These are phyloP conservation scores for Diospyros kaki DNA, from an alignment of 148 eudicot genomes.

Conservation along the genomic window DNA sequence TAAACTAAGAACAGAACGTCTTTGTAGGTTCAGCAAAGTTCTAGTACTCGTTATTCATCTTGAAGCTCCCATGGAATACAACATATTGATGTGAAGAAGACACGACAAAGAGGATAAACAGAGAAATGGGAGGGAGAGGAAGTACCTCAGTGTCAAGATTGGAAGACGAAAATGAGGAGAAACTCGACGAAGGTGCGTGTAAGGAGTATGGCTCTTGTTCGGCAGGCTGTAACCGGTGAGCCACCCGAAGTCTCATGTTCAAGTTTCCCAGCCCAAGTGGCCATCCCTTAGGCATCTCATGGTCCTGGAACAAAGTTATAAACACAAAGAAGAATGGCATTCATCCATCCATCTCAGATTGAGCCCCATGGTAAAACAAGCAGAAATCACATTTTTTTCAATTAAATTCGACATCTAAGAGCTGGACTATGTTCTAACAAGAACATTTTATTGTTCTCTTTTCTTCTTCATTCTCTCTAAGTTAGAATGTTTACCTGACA, in stretches of 20 bases:
- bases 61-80: neutral
- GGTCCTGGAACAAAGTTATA: slow-evolving; percentile 15
- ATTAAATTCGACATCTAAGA: neutral
- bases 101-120: neutral
- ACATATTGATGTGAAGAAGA: neutral
- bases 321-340: neutral
- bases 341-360: neutral
- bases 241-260: slow-evolving; percentile 34
- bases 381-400: neutral
- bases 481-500: too few species aligned
- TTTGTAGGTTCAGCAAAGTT: too few species aligned
- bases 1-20: too few species aligned
- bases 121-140: neutral
- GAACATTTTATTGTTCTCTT: too few species aligned
- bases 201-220: slow-evolving; percentile 11
- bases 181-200: slow-evolving; percentile 34
- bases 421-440: too few species aligned
- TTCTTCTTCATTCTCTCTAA: too few species aligned
- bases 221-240: slow-evolving; percentile 15
- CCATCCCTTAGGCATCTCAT: slow-evolving; percentile 41
- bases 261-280: slow-evolving; percentile 62
- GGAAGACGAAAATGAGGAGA: slow-evolving; percentile 64
- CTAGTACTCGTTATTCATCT: neutral
- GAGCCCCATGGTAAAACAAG: neutral
- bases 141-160: slow-evolving; percentile 65